Conservation (phyloP, 2,329 filamentous ascomycete species). For the Xylaria sp. region DNA sequence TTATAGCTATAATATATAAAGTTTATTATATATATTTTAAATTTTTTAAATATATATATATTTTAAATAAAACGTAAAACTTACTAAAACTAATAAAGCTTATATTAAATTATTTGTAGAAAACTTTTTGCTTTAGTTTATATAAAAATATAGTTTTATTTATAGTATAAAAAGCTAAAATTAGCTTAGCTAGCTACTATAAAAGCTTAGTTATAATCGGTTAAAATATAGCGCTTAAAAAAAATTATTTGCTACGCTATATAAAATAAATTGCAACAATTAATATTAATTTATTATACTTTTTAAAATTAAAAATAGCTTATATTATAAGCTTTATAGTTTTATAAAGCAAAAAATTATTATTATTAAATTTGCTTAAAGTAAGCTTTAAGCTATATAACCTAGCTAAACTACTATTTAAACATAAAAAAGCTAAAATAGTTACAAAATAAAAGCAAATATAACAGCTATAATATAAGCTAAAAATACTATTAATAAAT, state of each 20-base stretch:
- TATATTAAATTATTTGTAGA: not conserved
- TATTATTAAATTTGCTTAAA: not conserved
- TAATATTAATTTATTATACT: not conserved
- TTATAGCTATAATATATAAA: not conserved
- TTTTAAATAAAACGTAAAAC: not conserved
- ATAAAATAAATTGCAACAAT: not conserved
- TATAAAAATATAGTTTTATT: not conserved
- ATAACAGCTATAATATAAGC: not conserved
- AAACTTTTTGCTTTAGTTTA: not conserved
- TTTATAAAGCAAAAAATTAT: not conserved
- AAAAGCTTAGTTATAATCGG: not conserved
- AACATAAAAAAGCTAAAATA: not conserved
- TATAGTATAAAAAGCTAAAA: not conserved
- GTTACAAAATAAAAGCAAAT: not conserved
- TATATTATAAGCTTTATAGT: not conserved
- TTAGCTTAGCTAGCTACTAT: not conserved
- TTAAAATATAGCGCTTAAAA: not conserved
- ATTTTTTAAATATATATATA: not conserved
- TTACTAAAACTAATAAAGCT: not conserved
- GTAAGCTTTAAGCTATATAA: not conserved
- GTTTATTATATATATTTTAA: not conserved
- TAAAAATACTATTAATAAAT: not conserved
- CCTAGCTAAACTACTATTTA: not conserved
- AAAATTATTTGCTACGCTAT: not conserved
- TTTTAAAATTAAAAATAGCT: not conserved